These are phyloP conservation scores for Sporothrix globosa DNA, from an alignment of 2,329 filamentous ascomycete species.

Conservation along the genomic window DNA sequence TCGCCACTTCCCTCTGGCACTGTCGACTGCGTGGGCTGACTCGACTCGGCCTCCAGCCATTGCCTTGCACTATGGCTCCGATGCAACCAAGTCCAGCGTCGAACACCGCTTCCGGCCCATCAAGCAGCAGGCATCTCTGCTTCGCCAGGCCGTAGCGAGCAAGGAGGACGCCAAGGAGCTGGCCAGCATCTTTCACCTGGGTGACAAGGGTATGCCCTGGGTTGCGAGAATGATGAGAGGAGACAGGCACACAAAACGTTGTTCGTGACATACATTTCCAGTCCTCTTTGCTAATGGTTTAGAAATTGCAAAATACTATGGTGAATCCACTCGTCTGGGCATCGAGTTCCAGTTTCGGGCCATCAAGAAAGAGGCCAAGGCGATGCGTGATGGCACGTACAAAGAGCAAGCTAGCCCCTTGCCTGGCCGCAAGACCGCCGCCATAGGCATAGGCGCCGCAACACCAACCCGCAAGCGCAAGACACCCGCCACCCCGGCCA, in stretches of 20 bases:
- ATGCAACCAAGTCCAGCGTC: conserved; percentile 52
- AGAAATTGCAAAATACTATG: conserved; percentile 65
- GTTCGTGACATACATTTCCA: not conserved
- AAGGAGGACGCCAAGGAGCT: conserved; percentile 52
- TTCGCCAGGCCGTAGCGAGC: conserved; percentile 44
- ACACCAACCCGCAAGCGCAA: conserved; percentile 32
- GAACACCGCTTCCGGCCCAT: conserved; percentile 58
- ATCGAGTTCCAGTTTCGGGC: conserved; percentile 64
- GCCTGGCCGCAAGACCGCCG: conserved; percentile 38
- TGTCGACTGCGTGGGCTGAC: conserved; percentile 22
- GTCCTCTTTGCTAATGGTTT: conserved; percentile 24
- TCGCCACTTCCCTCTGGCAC: not conserved
- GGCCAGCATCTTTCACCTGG: conserved; percentile 47
- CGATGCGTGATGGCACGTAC: conserved; percentile 51
- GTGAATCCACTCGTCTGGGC: conserved; percentile 60
- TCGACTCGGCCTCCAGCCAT: conserved; percentile 47
- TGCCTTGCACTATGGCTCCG: conserved; percentile 53
- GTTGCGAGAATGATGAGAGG: not conserved
- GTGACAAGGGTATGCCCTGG: conserved; percentile 46
- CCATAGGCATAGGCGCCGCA: conserved; percentile 38
- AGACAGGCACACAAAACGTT: not conserved
- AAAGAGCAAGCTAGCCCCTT: conserved; percentile 51
- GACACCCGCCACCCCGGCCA: conserved; percentile 11
- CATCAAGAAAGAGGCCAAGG: conserved; percentile 58
- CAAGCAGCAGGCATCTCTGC: conserved; percentile 48